Percentiles rank a stretch among this genome's conserved stretches.
phyloP scores from a whole-genome alignment of 2,329 filamentous ascomycete species.

The Davidsoniella eucalypti region DNA sequence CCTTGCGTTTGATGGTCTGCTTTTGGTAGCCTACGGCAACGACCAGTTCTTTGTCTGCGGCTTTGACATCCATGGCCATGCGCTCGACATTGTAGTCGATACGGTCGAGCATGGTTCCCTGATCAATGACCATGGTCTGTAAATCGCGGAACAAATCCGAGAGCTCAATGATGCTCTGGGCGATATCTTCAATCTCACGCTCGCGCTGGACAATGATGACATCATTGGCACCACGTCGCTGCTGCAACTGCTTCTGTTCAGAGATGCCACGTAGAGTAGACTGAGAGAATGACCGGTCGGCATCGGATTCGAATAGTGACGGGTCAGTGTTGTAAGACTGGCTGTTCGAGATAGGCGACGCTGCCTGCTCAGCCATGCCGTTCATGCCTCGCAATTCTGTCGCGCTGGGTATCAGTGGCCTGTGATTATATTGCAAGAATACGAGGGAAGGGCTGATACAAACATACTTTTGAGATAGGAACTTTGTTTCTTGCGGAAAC shows the following conservation, averaged over 20 bases:
- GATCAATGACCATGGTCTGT: slow-evolving; percentile 87
- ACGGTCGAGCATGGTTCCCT: slow-evolving; percentile 79
- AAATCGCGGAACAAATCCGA: slow-evolving; percentile 94
- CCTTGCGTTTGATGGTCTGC: slow-evolving; percentile 76
- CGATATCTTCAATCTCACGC: slow-evolving; percentile 93
- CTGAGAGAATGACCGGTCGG: slow-evolving; percentile 83
- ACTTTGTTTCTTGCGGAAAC: slow-evolving; percentile 94
- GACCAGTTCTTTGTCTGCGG: slow-evolving; percentile 78
- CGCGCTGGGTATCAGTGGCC: background rate
- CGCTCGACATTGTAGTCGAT: slow-evolving; percentile 97
- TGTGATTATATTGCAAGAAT: background rate
- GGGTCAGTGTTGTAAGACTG: slow-evolving; percentile 46
- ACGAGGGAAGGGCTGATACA: background rate
- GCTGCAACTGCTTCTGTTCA: slow-evolving; percentile 44
- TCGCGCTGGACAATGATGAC: slow-evolving; percentile 78
- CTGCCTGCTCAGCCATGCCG: slow-evolving; percentile 29
- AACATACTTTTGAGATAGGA: slow-evolving; percentile 76
- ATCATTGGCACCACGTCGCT: slow-evolving; percentile 43
- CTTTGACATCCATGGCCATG: slow-evolving; percentile 87
- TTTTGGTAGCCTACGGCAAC: slow-evolving; percentile 81
- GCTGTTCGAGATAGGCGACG: slow-evolving; percentile 25
- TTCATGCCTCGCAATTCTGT: slow-evolving; percentile 60
- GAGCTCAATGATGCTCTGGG: slow-evolving; percentile 92
- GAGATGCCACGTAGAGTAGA: slow-evolving; percentile 68
- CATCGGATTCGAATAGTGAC: slow-evolving; percentile 81